Evolutionary conservation across 306 rosid species (phyloP).

Genomic region (Oemleria cerasiformis): DNA sequence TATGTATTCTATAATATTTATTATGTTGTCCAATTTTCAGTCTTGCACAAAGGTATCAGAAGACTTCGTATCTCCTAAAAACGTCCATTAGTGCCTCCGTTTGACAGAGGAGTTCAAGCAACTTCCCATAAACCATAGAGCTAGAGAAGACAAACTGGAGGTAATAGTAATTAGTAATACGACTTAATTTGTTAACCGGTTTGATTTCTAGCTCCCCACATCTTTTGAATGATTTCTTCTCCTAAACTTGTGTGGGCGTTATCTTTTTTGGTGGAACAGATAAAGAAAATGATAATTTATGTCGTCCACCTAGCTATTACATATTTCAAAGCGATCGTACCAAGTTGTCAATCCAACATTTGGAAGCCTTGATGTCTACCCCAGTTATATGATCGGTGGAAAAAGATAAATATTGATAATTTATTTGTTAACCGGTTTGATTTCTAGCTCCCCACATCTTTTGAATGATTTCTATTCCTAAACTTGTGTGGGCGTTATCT

Average conservation of each 20-base stretch:
- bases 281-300: too few relatives aligned
- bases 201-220: neutral
- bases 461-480: too few relatives aligned
- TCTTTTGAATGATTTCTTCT: conserved; percentile 8
- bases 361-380: too few relatives aligned
- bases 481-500: too few relatives aligned
- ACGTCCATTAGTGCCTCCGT: conserved; percentile 65
- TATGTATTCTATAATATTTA: neutral
- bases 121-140: conserved; percentile 73
- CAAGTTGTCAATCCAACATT: too few relatives aligned
- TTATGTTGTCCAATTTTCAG: conserved; percentile 36
- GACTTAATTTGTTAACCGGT: too few relatives aligned
- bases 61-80: conserved; percentile 83
- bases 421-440: too few relatives aligned
- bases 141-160: conserved; percentile 90
- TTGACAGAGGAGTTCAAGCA: conserved; percentile 66
- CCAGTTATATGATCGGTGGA: too few relatives aligned
- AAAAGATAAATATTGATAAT: too few relatives aligned
- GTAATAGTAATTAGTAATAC: conserved; percentile 28
- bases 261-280: conserved; percentile 45
- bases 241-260: neutral
- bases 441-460: too few relatives aligned
- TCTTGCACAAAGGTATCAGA: conserved; percentile 84
- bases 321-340: too few relatives aligned
- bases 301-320: too few relatives aligned